These are phyloP conservation scores for Kregervanrija delftensis DNA, from an alignment of 805 yeast genomes.

Conservation along the genomic window DNA sequence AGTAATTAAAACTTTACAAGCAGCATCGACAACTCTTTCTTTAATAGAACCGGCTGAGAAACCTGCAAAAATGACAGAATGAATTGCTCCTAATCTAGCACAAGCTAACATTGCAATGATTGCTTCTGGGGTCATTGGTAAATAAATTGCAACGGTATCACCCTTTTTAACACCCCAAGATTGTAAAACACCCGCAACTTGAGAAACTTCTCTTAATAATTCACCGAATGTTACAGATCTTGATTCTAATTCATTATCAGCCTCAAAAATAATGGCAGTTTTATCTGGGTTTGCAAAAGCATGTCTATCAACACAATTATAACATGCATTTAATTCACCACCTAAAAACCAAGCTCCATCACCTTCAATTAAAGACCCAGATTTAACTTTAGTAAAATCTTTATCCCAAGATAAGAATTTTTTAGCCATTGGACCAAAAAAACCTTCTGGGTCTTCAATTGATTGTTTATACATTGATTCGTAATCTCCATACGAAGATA, in stretches of 20 bases:
- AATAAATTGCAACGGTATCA: conserved; percentile 91
- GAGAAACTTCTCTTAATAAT: conserved; percentile 74
- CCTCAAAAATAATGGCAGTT: conserved; percentile 83
- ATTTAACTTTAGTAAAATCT: conserved; percentile 57
- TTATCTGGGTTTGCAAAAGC: conserved; percentile 84
- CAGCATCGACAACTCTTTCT: conserved; percentile 87
- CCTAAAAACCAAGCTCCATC: conserved; percentile 91
- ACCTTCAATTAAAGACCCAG: conserved; percentile 65
- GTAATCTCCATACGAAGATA: conserved; percentile 63
- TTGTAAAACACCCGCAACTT: conserved; percentile 76
- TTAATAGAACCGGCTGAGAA: conserved; percentile 87
- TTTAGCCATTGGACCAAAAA: conserved; percentile 73
- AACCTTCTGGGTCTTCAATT: conserved; percentile 68
- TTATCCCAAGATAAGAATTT: conserved; percentile 74
- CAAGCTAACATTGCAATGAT: conserved; percentile 90
- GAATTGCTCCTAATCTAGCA: conserved; percentile 90
- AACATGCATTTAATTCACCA: conserved; percentile 88
- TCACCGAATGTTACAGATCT: conserved; percentile 77
- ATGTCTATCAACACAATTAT: conserved; percentile 93
- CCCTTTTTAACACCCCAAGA: conserved; percentile 89
- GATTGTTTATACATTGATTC: conserved; percentile 63
- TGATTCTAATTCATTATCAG: conserved; percentile 78
- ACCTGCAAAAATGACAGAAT: conserved; percentile 95
- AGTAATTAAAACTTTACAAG: conserved; percentile 80
- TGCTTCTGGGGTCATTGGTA: conserved; percentile 98